Evolutionary conservation across 805 yeast genomes (phyloP).

Genomic region (Brettanomyces nanus): DNA sequence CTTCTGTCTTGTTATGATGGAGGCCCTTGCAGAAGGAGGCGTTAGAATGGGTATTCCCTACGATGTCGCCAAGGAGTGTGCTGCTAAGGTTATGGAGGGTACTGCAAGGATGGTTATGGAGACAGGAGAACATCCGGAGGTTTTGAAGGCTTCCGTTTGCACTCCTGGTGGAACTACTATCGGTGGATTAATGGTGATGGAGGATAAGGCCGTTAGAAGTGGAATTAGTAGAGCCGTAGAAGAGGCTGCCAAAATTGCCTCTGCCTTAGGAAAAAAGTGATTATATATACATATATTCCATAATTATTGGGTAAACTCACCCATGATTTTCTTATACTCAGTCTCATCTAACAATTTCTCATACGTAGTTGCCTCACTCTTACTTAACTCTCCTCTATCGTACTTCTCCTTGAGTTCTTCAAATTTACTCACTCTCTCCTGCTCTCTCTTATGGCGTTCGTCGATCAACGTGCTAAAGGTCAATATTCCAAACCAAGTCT

Average conservation of each 20-base stretch:
- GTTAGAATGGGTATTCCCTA: conserved; percentile 89
- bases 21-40: conserved; percentile 90
- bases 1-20: conserved; percentile 80
- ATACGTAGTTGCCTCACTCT: conserved; percentile 14
- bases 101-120: conserved; percentile 83
- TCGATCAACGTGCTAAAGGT: conserved; percentile 56
- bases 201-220: conserved; percentile 81
- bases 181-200: conserved; percentile 88
- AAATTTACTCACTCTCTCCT: conserved; percentile 18
- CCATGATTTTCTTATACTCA: conserved; percentile 25
- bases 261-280: conserved; percentile 44
- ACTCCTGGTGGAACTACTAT: conserved; percentile 99
- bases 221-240: conserved; percentile 84
- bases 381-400: conserved; percentile 21
- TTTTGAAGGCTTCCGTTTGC: conserved; percentile 77
- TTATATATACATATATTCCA: not conserved
- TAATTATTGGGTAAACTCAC: conserved; percentile 15
- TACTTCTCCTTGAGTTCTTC: conserved; percentile 18
- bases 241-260: conserved; percentile 82
- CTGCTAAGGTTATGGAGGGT: conserved; percentile 91
- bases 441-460: conserved; percentile 45
- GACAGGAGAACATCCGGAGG: conserved; percentile 83
- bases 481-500: conserved; percentile 62
- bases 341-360: conserved; percentile 19
- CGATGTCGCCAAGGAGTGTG: conserved; percentile 73